A percentile compares a stretch with the other conserved stretches of the same genome.
Evolutionary conservation across 108 stramenopile species (phyloP).

Genomic region (Skeletonema tropicum): DNA sequence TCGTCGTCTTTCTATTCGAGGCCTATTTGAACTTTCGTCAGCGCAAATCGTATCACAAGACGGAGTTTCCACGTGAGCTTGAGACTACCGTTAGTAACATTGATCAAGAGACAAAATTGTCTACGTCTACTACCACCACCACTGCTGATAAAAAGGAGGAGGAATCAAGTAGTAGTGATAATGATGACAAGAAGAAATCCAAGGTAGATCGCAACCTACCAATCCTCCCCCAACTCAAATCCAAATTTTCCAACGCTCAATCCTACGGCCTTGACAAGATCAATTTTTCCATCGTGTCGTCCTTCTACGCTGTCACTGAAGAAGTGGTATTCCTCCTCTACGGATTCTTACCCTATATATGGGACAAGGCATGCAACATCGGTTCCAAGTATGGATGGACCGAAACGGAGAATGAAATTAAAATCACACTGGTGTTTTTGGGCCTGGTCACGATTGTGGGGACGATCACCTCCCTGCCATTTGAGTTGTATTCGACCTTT

Average conservation of each 20-base stretch:
- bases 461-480: constrained; percentile 83
- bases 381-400: constrained; percentile 56
- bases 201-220: constrained; percentile 54
- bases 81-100: constrained; percentile 67
- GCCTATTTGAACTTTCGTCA: constrained; percentile 73
- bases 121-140: not conserved
- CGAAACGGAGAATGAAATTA: constrained; percentile 75
- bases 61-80: constrained; percentile 69
- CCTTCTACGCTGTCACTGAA: constrained; percentile 69
- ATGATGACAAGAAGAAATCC: constrained; percentile 27
- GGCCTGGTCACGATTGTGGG: constrained; percentile 70
- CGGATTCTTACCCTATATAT: constrained; percentile 83
- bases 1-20: constrained; percentile 75
- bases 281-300: constrained; percentile 84
- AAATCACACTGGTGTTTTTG: constrained; percentile 85
- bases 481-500: constrained; percentile 91
- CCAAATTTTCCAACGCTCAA: constrained; percentile 82
- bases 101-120: constrained; percentile 44
- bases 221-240: constrained; percentile 81
- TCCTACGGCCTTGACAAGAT: constrained; percentile 92
- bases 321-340: constrained; percentile 71
- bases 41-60: constrained; percentile 69
- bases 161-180: constrained; percentile 13
- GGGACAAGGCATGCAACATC: constrained; percentile 65
- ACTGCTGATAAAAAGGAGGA: not conserved